phyloP scores from a whole-genome alignment of 163 green algal genomes.

The Scenedesmus sp. region DNA sequence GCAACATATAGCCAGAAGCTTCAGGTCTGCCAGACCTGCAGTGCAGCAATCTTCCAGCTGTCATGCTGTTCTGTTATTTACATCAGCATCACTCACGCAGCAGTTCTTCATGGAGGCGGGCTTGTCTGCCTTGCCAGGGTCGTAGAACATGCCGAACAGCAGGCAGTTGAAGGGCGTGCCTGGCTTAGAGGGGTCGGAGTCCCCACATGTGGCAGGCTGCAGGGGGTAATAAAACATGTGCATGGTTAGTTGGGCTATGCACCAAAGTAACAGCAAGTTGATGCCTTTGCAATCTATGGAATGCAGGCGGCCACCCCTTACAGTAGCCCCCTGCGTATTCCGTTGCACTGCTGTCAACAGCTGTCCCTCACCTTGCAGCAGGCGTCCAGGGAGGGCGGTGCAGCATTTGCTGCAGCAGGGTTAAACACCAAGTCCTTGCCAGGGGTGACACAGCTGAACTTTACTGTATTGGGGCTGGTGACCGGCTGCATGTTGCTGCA shows the following conservation, averaged over 20 bases:
- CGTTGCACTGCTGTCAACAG: neutral
- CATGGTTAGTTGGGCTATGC: neutral
- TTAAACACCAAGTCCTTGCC: neutral
- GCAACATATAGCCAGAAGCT: too few relatives aligned
- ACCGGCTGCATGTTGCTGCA: conserved; percentile 21
- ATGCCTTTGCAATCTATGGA: neutral
- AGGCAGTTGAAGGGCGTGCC: neutral
- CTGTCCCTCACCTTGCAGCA: neutral
- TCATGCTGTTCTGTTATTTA: too few relatives aligned
- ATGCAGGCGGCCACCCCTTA: neutral
- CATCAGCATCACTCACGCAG: neutral
- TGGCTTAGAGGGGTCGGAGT: neutral
- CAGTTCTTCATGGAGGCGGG: neutral
- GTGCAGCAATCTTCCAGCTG: too few relatives aligned
- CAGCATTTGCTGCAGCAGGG: neutral
- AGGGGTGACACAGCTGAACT: neutral
- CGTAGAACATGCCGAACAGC: neutral
- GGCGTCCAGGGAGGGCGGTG: neutral
- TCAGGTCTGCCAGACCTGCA: too few relatives aligned
- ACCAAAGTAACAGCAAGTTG: neutral
- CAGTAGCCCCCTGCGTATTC: too few relatives aligned
- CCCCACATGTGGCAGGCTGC: neutral
- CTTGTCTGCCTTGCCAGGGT: neutral
- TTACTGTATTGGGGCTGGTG: neutral
- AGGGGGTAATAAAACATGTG: neutral